Base-by-base conservation (phyloP, 139 green algal species). In the Coccomyxa sp. region DNA sequence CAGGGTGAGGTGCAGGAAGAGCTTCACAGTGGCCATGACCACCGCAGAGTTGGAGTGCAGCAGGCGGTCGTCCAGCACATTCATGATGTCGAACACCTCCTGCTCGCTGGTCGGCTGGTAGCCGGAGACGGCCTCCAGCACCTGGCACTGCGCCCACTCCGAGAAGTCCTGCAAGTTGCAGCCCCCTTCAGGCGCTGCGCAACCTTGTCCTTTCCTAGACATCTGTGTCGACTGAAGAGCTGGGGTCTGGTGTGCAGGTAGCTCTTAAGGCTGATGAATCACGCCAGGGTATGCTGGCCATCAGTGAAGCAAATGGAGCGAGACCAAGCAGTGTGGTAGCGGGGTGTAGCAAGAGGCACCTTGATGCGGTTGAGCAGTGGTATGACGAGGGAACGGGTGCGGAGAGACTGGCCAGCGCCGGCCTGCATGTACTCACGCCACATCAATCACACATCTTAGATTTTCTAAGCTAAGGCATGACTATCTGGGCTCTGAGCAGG, bases 71-170 rank as follows among this genome's bases (percentile, higher is more conserved):
- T 99, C 96, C 44, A 99, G 87, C 31, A 91, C 85, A 82, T 99
- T 97, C 82, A 99, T 91, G 74, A 99, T 87, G 83, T 98, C 95
- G 82, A 95, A 99, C 58, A 94, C 90, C 84, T 99, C 95, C 16
- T 88, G 79, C 84, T 95, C 90, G 7, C 38, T 58, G 34, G 75
- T 73, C 10, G 95, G 92, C 39, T 73, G 64, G 84, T 98, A 98
- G 35, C 81, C 68, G 0, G 81, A 58, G 8, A 91, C 91, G 12
- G 87, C 70, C 70, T 97, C 93, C 78, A 99, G 84, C 24, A 98
- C 90, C 75, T 93, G 83, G 86, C 95, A 98, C 82, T 99, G 96
- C 24, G 85, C 85, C 93, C 93, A 99, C 81, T 99, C 95, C 39
- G 80, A 93, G 77, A 98, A 98, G 37, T 96, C 91, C 84, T 92